Base-by-base conservation (phyloP, 495 filamentous ascomycete species). In the Xylaria acuta region DNA sequence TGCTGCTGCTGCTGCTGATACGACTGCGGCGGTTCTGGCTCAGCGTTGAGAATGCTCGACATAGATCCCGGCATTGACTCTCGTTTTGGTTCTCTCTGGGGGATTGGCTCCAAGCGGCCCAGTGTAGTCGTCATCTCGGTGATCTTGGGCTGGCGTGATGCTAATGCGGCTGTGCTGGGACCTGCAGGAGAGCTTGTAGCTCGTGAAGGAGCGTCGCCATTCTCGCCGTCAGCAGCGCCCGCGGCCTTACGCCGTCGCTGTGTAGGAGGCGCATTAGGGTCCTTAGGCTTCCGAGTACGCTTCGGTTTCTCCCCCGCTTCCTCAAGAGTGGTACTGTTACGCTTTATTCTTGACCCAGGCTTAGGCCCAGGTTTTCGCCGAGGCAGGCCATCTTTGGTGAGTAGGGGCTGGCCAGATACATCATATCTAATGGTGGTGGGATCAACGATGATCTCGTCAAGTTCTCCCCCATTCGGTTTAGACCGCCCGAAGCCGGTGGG, bases 211-310 rank as follows among this genome's bases (percentile, higher is more conserved):
- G 69, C 18, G 32, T 75, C 75, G 16, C 54, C 53, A 71, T 80
- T 79, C 34, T 75, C 74, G 53, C 65, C 77, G 20, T 82, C 83
- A 38, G 76, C 73, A 74, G 72, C 67, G 20, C 71, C 74, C 14
- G 83, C 76, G 5, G 77, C 75, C 81, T 88, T 88, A 76, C 84
- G 82, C 72, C 88, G 88, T 56, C 87, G 82, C 74, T 82, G 84
- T 25, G 81, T 76, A 11, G 87, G 84, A 9, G 87, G 82, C 20
- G 86, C 84, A 74, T 86, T 87, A 22, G 87, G 85, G 58, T 90
- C 88, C 73, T 84, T 86, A 14, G 88, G 85, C 72, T 89, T 90
- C 60, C 88, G 76, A 14, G 84, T 80, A 66, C 86, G 86, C 64
- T 86, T 85, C 54, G 82, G 81, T 76, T 90, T 90, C 74, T 85